phyloP scores from a whole-genome alignment of 306 rosid genomes.

The Hylodesmum podocarpum region DNA sequence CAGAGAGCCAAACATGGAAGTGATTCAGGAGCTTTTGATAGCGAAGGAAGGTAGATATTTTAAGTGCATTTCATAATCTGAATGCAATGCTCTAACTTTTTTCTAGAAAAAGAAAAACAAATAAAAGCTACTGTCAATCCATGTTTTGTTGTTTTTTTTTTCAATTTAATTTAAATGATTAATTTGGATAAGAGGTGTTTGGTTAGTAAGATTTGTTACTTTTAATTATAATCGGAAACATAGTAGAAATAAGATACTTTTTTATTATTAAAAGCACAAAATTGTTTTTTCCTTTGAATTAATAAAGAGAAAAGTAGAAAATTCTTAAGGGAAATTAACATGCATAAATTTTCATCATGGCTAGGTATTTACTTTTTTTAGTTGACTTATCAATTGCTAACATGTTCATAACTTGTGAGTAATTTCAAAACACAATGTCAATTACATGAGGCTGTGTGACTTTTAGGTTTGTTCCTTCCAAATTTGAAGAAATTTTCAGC shows the following conservation, averaged over 20 bases:
- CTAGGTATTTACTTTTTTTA: not conserved
- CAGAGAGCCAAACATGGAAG: slow-evolving; percentile 72
- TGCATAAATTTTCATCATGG: not conserved
- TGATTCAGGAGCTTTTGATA: slow-evolving; percentile 81
- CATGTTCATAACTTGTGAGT: not conserved
- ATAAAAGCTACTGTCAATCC: too few species aligned
- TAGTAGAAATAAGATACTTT: too few species aligned
- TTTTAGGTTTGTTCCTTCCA: slow-evolving; percentile 70
- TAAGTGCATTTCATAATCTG: not conserved
- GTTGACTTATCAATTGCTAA: not conserved
- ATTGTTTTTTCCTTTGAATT: too few species aligned
- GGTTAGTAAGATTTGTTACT: too few species aligned
- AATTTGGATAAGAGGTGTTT: not conserved
- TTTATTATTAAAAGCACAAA: too few species aligned
- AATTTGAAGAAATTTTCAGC: slow-evolving; percentile 76
- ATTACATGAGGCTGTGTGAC: not conserved
- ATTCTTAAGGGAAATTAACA: not conserved
- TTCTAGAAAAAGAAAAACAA: not conserved
- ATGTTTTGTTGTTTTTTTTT: too few species aligned
- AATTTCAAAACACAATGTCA: not conserved
- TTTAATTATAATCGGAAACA: not conserved
- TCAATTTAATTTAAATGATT: too few species aligned
- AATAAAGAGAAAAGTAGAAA: not conserved
- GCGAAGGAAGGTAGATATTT: slow-evolving; percentile 71
- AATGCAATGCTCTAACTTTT: not conserved